phyloP scores from a whole-genome alignment of 495 filamentous ascomycete genomes.

The Tuber borchii region DNA sequence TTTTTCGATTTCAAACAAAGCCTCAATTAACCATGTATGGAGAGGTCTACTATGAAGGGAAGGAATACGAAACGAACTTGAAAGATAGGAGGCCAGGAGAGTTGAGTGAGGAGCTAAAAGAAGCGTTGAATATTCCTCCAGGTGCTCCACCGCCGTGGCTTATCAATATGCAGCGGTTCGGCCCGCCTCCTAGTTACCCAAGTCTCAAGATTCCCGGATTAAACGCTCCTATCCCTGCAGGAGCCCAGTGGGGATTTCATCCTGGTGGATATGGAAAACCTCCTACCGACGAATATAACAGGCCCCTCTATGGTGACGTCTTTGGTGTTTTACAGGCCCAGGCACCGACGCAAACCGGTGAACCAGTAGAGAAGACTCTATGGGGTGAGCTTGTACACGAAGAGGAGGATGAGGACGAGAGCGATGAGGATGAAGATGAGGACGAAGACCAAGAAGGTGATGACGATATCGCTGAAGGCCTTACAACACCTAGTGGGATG shows the following conservation, averaged over 20 bases:
- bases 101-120: slow-evolving; percentile 79
- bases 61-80: slow-evolving; percentile 94
- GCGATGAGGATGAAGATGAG: slow-evolving; percentile 61
- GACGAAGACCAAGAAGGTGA: slow-evolving; percentile 70
- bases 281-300: slow-evolving; percentile 82
- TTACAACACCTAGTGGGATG: slow-evolving; percentile 66
- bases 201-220: slow-evolving; percentile 86
- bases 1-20: slow-evolving; percentile 95
- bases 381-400: slow-evolving; percentile 92
- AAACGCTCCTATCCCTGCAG: slow-evolving; percentile 90
- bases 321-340: slow-evolving; percentile 70
- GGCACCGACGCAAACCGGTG: slow-evolving; percentile 52
- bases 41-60: slow-evolving; percentile 97
- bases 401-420: slow-evolving; percentile 73
- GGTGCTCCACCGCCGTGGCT: slow-evolving; percentile 95
- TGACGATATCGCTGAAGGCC: slow-evolving; percentile 58
- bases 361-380: slow-evolving; percentile 77
- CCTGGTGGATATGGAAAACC: slow-evolving; percentile 95
- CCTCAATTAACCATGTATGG: slow-evolving; percentile 89
- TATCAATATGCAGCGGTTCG: slow-evolving; percentile 90
- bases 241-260: slow-evolving; percentile 91
- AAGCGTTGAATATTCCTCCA: slow-evolving; percentile 88
- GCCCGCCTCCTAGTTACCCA: slow-evolving; percentile 88
- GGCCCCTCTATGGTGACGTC: slow-evolving; percentile 86
- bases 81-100: slow-evolving; percentile 84